A percentile compares a stretch with the other conserved stretches of the same genome.
phyloP scores from a whole-genome alignment of 441 rosid species.

The Eruca vesicaria region DNA sequence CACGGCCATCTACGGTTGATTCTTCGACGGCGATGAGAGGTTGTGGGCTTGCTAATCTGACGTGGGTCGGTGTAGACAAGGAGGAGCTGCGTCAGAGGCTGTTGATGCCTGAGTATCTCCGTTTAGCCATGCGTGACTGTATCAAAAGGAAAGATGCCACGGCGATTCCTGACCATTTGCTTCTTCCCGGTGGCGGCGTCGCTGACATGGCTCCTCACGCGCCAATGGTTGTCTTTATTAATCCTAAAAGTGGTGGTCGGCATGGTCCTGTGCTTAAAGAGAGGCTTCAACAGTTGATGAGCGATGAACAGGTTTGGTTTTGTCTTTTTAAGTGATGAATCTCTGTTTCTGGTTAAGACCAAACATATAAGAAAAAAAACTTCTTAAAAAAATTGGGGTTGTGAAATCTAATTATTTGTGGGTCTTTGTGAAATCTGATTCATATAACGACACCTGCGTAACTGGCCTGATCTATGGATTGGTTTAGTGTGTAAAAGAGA shows the following conservation, averaged over 20 bases:
- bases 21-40: constrained; percentile 49
- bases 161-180: constrained; percentile 40
- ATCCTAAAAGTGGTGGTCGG: constrained; percentile 86
- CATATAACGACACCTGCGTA: too few relatives aligned
- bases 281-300: constrained; percentile 74
- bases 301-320: constrained; percentile 66
- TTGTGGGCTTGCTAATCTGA: constrained; percentile 66
- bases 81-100: constrained; percentile 58
- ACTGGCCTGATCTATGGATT: background rate
- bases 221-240: constrained; percentile 81
- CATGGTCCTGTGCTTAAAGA: constrained; percentile 79
- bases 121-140: constrained; percentile 63
- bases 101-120: constrained; percentile 68
- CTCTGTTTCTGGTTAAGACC: background rate
- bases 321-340: background rate
- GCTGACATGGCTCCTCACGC: constrained; percentile 54
- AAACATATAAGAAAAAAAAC: background rate
- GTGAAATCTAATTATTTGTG: background rate
- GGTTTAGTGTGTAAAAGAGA: background rate
- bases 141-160: constrained; percentile 46
- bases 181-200: constrained; percentile 34
- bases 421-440: constrained; percentile 2
- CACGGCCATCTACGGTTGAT: constrained; percentile 53
- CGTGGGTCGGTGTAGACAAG: constrained; percentile 70
- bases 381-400: background rate